These are phyloP conservation scores for Metschnikowia drakensbergensis DNA, from an alignment of 805 yeast genomes.

Conservation along the genomic window DNA sequence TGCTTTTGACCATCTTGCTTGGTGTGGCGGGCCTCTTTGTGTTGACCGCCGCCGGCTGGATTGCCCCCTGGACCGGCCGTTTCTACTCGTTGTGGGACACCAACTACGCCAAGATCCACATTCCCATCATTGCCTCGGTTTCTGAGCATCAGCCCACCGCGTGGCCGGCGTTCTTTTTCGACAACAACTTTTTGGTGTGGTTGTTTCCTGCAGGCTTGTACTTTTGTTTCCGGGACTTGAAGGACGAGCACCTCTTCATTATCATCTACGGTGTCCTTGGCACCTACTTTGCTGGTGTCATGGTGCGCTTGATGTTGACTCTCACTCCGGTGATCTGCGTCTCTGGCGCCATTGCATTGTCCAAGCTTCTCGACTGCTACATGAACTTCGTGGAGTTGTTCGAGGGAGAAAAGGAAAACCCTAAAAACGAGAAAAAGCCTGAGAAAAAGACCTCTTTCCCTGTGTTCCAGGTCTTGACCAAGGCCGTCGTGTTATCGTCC, in stretches of 20 bases:
- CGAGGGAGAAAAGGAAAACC: not conserved
- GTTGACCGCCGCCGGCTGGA: slow-evolving; percentile 85
- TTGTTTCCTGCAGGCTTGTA: slow-evolving; percentile 97
- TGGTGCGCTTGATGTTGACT: slow-evolving; percentile 97
- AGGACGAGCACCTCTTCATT: slow-evolving; percentile 89
- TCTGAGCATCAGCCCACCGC: slow-evolving; percentile 99
- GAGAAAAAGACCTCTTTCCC: slow-evolving; percentile 13
- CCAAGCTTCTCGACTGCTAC: slow-evolving; percentile 79
- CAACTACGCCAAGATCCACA: slow-evolving; percentile 93
- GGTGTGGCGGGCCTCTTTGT: slow-evolving; percentile 72
- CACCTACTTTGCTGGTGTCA: slow-evolving; percentile 97
- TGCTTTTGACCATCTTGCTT: slow-evolving; percentile 49
- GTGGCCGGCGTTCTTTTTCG: slow-evolving; percentile 98
- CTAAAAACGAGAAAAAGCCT: not conserved
- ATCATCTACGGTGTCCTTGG: slow-evolving; percentile 90
- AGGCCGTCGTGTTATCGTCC: slow-evolving; percentile 57
- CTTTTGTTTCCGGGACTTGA: slow-evolving; percentile 81
- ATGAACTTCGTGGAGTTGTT: slow-evolving; percentile 54
- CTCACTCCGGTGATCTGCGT: slow-evolving; percentile 96
- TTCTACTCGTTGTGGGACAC: slow-evolving; percentile 99
- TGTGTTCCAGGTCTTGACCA: slow-evolving; percentile 46
- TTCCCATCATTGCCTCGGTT: slow-evolving; percentile 97
- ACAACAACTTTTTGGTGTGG: slow-evolving; percentile 91
- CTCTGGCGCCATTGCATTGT: slow-evolving; percentile 82
- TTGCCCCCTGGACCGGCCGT: slow-evolving; percentile 99